Base-by-base conservation (phyloP, 768 basidiomycete genomes). In the Termitomyces sp. region DNA sequence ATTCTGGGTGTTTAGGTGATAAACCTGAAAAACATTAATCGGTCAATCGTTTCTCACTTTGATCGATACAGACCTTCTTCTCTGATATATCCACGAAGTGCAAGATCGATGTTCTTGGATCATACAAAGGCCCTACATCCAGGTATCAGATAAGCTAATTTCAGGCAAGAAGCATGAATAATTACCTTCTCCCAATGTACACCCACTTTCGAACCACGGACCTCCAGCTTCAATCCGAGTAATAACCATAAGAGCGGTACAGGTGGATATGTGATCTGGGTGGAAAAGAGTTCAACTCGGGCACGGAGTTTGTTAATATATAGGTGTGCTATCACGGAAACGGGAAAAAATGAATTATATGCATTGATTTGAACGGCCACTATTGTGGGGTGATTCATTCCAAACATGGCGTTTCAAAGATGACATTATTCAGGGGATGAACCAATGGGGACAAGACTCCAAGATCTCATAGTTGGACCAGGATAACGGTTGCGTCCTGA, bases 1-100 rank as follows among this genome's bases (percentile, higher is more conserved):
- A 51, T 66, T 78, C 13, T 62, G 60, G 16, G 69, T 76, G 55
- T 82, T 69, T 55, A 81, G 74, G 63, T 82, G 82, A 56, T 73
- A 78, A 51, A 85, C 77, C 84, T 85, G 59, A 33, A 38, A 31
- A 29, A 38, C 7, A 18, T 41, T 5, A 32, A 50, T 23, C 5
- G 23, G 29, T 12, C 23, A 36, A 27, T 16, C 39, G 48, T 42
- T 38, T 48, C 47, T 18, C 18, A 32, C 40, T 23, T 18, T 29
- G 35, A 18, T n/a, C 35, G 51, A 36, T 45, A 46, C 60, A 50
- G 58, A 80, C 84, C 73, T 80, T 82, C 55, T 74, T 72, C 57
- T 79, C 76, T 32, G 70, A 66, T 46, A 88, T 88, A 63, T 89
- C 86, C 43, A 88, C 83, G 65, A 89, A 88, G 67, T 88, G 86